A percentile compares a stretch with the other conserved stretches of the same genome.
These are phyloP conservation scores for Entomortierella parvispora DNA, from an alignment of 192 early-diverging fungal species.

Conservation along the genomic window DNA sequence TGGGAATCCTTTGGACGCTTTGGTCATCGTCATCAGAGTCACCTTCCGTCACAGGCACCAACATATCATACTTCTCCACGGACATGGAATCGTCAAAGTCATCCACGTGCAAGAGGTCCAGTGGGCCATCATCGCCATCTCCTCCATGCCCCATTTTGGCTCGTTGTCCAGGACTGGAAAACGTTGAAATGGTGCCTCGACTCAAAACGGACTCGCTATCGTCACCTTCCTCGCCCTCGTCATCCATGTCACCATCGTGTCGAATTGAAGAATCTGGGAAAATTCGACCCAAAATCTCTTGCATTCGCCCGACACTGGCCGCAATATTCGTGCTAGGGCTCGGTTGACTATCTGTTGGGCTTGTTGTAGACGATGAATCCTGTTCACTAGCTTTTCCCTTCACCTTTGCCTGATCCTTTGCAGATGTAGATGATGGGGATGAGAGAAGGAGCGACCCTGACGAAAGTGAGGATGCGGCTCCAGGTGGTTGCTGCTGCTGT, in stretches of 20 bases:
- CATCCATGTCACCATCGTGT: not conserved
- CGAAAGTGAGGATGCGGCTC: not conserved
- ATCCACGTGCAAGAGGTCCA: not conserved
- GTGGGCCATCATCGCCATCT: not conserved
- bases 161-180: not conserved
- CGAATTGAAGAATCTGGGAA: conserved; percentile 34
- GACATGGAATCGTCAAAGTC: conserved; percentile 9
- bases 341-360: conserved; percentile 43
- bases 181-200: conserved; percentile 11
- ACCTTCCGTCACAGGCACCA: conserved; percentile 25
- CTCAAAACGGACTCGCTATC: conserved; percentile 28
- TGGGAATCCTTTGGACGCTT: too few species aligned
- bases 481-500: not conserved
- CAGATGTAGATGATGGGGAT: too few species aligned
- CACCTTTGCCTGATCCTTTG: too few species aligned
- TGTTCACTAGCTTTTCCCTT: too few species aligned
- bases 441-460: too few species aligned
- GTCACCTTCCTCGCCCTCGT: not conserved
- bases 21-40: conserved; percentile 2
- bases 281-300: conserved; percentile 46
- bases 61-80: conserved; percentile 19
- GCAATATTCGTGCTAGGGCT: conserved; percentile 22
- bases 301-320: conserved; percentile 44
- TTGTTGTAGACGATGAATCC: not conserved
- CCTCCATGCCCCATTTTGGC: not conserved